Evolutionary conservation across 2,329 filamentous ascomycete genomes (phyloP).

Genomic region (Alternaria angustiovoidea): DNA sequence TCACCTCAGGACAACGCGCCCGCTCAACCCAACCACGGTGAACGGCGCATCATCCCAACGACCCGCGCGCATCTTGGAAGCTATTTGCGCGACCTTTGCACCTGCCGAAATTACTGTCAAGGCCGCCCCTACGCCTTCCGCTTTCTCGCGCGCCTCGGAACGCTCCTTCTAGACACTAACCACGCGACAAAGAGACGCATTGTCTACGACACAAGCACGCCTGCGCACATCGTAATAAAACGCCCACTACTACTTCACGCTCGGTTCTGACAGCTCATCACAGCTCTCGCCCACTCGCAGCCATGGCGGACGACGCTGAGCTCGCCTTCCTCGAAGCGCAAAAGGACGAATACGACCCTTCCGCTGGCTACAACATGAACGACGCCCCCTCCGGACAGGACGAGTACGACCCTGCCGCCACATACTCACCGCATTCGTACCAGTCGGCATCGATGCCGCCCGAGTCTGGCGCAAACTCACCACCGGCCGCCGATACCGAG

Average conservation of each 20-base stretch:
- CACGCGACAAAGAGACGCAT: constrained; percentile 38
- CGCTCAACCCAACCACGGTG: constrained; percentile 5
- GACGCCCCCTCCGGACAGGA: constrained; percentile 55
- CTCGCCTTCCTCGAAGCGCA: constrained; percentile 62
- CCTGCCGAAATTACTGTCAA: constrained; percentile 5
- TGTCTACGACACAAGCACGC: constrained; percentile 22
- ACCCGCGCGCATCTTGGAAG: constrained; percentile 20
- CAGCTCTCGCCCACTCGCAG: constrained; percentile 15
- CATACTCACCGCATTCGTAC: constrained; percentile 37
- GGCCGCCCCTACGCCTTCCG: constrained; percentile 6
- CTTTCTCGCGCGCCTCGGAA: constrained; percentile 16
- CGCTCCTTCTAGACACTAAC: constrained; percentile 20
- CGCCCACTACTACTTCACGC: constrained; percentile 13
- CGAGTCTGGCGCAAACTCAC: constrained; percentile 41
- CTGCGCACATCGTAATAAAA: constrained; percentile 20
- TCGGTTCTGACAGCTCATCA: constrained; percentile 20
- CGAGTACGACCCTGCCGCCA: constrained; percentile 50
- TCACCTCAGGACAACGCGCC: constrained; percentile 19
- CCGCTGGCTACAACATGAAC: constrained; percentile 50
- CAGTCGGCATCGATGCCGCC: constrained; percentile 38
- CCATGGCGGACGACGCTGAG: constrained; percentile 63
- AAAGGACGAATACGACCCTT: constrained; percentile 51
- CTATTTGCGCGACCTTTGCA: not conserved
- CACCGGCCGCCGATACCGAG: constrained; percentile 29
- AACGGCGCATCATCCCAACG: constrained; percentile 24